Evolutionary conservation across 495 filamentous ascomycete genomes (phyloP).

Genomic region (Delitschia confertaspora): DNA sequence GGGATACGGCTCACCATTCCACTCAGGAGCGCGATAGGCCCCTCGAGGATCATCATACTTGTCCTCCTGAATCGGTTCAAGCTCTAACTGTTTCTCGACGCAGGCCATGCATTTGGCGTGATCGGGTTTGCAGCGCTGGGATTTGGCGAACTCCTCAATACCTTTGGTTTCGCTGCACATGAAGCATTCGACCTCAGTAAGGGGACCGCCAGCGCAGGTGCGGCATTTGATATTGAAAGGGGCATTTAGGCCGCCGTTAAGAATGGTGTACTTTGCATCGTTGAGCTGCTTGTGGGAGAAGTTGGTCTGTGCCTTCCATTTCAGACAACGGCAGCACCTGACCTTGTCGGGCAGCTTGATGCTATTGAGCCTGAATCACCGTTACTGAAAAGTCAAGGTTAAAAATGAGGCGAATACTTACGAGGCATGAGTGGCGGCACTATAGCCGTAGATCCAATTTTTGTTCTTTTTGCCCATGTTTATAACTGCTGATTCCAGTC

Average conservation of each 20-base stretch:
- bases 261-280: constrained; percentile 7
- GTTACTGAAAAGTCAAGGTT: too few relatives aligned
- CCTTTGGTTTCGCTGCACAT: constrained; percentile 42
- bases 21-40: constrained; percentile 5
- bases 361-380: background rate
- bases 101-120: constrained; percentile 29
- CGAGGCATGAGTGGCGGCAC: too few relatives aligned
- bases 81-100: constrained; percentile 20
- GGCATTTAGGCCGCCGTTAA: constrained; percentile 1
- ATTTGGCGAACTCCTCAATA: constrained; percentile 48
- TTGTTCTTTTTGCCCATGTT: too few relatives aligned
- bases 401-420: too few relatives aligned
- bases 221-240: constrained; percentile 29
- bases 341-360: constrained; percentile 9
- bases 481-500: too few relatives aligned
- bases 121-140: constrained; percentile 42
- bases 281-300: constrained; percentile 24
- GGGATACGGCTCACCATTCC: constrained; percentile 2
- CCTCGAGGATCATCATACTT: constrained; percentile 15
- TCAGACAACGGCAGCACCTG: constrained; percentile 13
- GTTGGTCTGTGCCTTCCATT: background rate
- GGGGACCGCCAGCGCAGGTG: constrained; percentile 32
- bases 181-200: constrained; percentile 32
- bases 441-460: too few relatives aligned
- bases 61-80: constrained; percentile 13